Evolutionary conservation across 129 eudicot species (phyloP), one percentile per base, ranked within the genome.

Genomic region (Pseudognaphalium luteoalbum): DNA sequence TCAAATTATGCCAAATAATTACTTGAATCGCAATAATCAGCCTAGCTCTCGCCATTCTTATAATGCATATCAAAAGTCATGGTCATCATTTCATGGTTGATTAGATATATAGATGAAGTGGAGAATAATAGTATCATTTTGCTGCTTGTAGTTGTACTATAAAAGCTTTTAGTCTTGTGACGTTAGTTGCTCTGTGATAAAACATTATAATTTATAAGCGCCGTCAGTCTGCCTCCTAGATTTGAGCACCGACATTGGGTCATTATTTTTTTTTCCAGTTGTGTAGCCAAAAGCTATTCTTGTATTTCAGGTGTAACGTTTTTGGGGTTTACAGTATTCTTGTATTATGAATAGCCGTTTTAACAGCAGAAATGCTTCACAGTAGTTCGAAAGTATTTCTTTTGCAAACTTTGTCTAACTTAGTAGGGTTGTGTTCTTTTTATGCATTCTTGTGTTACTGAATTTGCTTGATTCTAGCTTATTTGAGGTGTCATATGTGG

Each of bases 1-100:
- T 81, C 81, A 34, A 76, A 61, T 63, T 76, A 70, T 76, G 85
- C 77, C 11, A 66, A 66, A 70, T 9, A 64, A 20, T 47, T 74
- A 76, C 66, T 68, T 67, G 60, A 65, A 76, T 69, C 61, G 32
- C 16, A 61, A 47, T 51, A 70, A 52, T 76, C 78, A 62, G 51
- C 21, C 73, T 37, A 37, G 14, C 12, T 15, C 51, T 51, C 37
- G 9, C 57, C n/a, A 37, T 52, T 70, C 77, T 29, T 44, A 78
- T 52, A 54, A 80, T 44, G 44, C 70, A 25, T 65, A 39, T 60
- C 68, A 52, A 54, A 80, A 41, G 61, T 54, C 78, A 37, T 65
- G 83, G 78, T 42, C 68, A 25, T 79, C 78, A 50, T 69, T 51
- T 81, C 25, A 62, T 30, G 50, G 76, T 56, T n/a, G 19, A 12